These are phyloP conservation scores for Linnemannia exigua DNA, from an alignment of 192 early-diverging fungal genomes.

Conservation along the genomic window DNA sequence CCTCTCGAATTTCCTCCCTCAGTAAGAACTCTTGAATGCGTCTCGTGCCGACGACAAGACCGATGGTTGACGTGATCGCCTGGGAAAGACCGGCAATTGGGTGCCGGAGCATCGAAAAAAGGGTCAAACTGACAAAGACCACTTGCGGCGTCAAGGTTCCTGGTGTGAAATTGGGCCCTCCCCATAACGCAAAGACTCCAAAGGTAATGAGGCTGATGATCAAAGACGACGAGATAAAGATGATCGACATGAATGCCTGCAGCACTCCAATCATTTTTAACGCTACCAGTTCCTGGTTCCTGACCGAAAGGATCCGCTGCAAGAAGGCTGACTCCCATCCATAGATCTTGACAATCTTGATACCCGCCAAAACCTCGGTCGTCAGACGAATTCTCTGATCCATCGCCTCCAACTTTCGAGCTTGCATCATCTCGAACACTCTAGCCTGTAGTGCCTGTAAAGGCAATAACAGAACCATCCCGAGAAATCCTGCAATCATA, in stretches of 20 bases:
- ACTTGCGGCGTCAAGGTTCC: slow-evolving; percentile 39
- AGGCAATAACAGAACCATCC: slow-evolving; percentile 26
- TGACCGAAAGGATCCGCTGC: slow-evolving; percentile 13
- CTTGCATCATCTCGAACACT: slow-evolving; percentile 23
- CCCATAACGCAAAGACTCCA: slow-evolving; percentile 22
- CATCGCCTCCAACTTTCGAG: slow-evolving; percentile 30
- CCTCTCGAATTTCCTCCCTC: slow-evolving; percentile 39
- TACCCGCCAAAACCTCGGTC: slow-evolving; percentile 49
- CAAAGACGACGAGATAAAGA: slow-evolving; percentile 16
- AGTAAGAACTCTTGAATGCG: slow-evolving; percentile 29
- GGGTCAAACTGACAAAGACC: slow-evolving; percentile 76
- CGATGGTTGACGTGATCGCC: slow-evolving; percentile 65
- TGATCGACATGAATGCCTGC: slow-evolving; percentile 20
- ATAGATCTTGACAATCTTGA: slow-evolving; percentile 58
- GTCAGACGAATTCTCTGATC: slow-evolving; percentile 55
- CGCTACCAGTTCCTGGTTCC: slow-evolving; percentile 11
- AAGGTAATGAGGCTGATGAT: slow-evolving; percentile 28
- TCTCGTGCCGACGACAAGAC: slow-evolving; percentile 66
- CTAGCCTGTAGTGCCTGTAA: slow-evolving; percentile 33
- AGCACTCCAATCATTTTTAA: not conserved
- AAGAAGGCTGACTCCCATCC: slow-evolving; percentile 42
- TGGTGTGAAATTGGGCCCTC: slow-evolving; percentile 23
- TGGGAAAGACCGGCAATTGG: slow-evolving; percentile 69
- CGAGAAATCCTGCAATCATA: slow-evolving; percentile 13
- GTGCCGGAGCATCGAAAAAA: slow-evolving; percentile 74